Base-by-base conservation (phyloP, 331 rosid species). In the Erythrophleum ivorense region DNA sequence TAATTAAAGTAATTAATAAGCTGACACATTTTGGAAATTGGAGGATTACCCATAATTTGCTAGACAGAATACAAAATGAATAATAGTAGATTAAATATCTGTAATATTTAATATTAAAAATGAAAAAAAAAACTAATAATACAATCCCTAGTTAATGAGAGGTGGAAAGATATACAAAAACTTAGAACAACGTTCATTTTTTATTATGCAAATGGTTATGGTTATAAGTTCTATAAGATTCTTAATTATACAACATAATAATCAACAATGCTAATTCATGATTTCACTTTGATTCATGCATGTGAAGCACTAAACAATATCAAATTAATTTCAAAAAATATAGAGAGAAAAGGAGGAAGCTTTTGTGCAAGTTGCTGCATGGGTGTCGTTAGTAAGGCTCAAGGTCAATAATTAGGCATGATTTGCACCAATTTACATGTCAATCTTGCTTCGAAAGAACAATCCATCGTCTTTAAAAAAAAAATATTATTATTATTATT, bases 291-390 rank as follows among this genome's bases (percentile, higher is more conserved):
- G 73, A 43, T 68, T 3, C 73, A 75, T 75, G 84, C 87, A 80
- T 80, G 81, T 50, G 84, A 59, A 31, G 70, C 60, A 68, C 34
- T 21, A 9, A 13, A 64, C 21, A 68, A 75, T 5, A 69, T 64
- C 43, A 49, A 16, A 70, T 50, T 15, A 36, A 77, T 59, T 63
- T 60, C 29, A 52, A 43, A 52, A 71, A 70, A 53, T 5, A 59
- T 46, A 71, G 49, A 6, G 72, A 82, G 60, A 15, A 31, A 34
- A 55, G 64, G 75, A 57, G 12, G 9, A 8, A 43, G 33, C 65
- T 62, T 57, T 78, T 3, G 52, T 58, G 77, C 84, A 78, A 84
- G 77, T 79, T 84, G 83, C 66, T 84, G 83, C 73, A 49, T 68
- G 74, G 36, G 55, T 40, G 73, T 18, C 38, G 83, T 18, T 64